Evolutionary conservation across 1,284 basidiomycete genomes (phyloP), one percentile per base, ranked within the genome.

Genomic region (Filobasidium uniguttulatum): DNA sequence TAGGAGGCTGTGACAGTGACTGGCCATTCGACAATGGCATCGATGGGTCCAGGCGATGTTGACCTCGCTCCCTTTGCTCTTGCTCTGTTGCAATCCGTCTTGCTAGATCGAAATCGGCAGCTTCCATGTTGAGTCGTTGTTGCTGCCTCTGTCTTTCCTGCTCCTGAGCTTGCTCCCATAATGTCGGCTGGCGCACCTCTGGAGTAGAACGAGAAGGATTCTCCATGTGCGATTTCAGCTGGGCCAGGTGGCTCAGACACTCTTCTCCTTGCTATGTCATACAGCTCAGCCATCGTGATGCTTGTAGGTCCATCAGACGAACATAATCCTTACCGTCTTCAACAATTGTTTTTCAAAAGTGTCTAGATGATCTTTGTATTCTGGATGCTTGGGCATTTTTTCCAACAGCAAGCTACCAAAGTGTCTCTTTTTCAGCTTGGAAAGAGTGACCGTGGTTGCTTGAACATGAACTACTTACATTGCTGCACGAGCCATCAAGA

Each of bases 401-500:
- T 50, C 44, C 7, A 54, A 41, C 23, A 47, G 44, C 26, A 54
- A 41, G 19, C 53, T 54, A 25, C 10, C 26, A 40, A 17, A 14
- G 20, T 17, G 3, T 3, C 14, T 3, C 20, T 26, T 15, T n/a
- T 7, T 9, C 31, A n/a, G 6, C 14, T n/a, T 5, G 29, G 22
- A 22, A 15, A 52, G 26, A 44, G 41, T 9, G 41, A 23, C 31
- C 8, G 9, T 17, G 46, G 20, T 15, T 9, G 17, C n/a, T n/a
- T n/a, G n/a, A n/a, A 31, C 22, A 12, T 19, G 25, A 7, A 12
- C 8, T 26, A 29, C 53, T 54, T 45, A 54, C 53, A 44, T 49
- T 8, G 53, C 53, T 14, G 53, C 53, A 20, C 53, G 26, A 8
- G 49, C 53, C 46, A 50, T 50, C 23, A 54, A 25, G 26, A 54